Conservation (phyloP, 2,329 filamentous ascomycete species). For the Delphinella strobiligena region DNA sequence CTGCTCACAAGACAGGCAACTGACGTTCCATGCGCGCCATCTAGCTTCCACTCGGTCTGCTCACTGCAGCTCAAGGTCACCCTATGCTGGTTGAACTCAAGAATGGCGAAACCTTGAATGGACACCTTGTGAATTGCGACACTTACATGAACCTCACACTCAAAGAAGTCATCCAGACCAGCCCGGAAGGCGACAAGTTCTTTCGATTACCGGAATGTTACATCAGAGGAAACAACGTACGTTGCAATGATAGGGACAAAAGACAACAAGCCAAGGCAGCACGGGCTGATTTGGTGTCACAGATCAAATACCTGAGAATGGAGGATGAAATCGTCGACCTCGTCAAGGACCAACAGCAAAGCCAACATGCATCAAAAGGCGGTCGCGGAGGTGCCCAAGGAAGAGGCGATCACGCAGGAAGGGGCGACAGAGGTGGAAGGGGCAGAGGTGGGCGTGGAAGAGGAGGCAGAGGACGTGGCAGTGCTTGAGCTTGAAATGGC, state of each 20-base stretch:
- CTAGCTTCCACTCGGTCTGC: conserved; percentile 60
- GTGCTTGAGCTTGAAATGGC: too few species aligned
- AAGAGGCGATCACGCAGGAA: conserved; percentile 32
- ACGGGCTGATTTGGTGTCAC: conserved; percentile 10
- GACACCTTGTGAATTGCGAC: conserved; percentile 90
- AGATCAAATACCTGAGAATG: conserved; percentile 98
- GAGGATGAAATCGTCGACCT: conserved; percentile 93
- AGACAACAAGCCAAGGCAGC: too few species aligned
- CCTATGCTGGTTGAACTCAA: conserved; percentile 97
- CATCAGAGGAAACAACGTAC: conserved; percentile 91
- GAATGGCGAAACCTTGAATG: conserved; percentile 94
- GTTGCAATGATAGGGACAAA: too few species aligned
- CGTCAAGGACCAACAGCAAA: conserved; percentile 83
- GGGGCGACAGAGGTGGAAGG: conserved; percentile 47
- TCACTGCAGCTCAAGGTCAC: conserved; percentile 93
- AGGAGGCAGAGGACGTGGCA: conserved; percentile 38
- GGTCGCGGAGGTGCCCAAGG: conserved; percentile 51
- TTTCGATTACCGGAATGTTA: conserved; percentile 87
- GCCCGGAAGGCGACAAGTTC: conserved; percentile 88
- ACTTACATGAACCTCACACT: conserved; percentile 99
- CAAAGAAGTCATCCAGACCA: conserved; percentile 95
- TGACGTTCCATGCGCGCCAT: conserved; percentile 7
- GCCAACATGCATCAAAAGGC: conserved; percentile 45
- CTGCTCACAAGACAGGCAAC: conserved; percentile 11
- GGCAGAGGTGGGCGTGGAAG: conserved; percentile 46